phyloP scores from a whole-genome alignment of 2,329 filamentous ascomycete species.

The Aspergillus hiratsukae region DNA sequence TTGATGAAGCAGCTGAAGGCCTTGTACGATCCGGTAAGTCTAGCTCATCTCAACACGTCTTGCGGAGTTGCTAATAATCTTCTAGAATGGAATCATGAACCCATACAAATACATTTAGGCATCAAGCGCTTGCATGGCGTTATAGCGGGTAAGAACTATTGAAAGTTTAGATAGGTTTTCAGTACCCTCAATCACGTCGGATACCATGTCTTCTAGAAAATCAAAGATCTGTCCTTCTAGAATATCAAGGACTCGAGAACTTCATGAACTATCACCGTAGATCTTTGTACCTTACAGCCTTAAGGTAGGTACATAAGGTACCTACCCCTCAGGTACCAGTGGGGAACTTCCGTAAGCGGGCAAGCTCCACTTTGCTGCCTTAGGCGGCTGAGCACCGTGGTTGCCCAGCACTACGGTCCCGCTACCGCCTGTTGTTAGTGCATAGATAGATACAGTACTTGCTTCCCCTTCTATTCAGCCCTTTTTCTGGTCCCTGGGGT shows the following conservation, averaged over 20 bases:
- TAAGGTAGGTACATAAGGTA: too few relatives aligned
- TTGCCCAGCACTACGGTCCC: slow-evolving; percentile 26
- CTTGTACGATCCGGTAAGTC: slow-evolving; percentile 84
- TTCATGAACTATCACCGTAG: background rate
- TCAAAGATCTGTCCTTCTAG: background rate
- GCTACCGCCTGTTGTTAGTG: too few relatives aligned
- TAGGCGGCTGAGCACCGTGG: slow-evolving; percentile 12
- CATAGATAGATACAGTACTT: background rate
- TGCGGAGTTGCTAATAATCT: slow-evolving; percentile 14
- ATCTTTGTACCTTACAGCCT: background rate
- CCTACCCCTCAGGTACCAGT: too few relatives aligned
- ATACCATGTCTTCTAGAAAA: background rate
- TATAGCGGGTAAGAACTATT: background rate
- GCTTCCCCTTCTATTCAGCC: slow-evolving; percentile 1
- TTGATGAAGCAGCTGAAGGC: slow-evolving; percentile 96
- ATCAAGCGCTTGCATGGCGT: background rate
- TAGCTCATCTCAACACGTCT: background rate
- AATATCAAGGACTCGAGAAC: background rate
- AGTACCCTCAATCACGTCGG: background rate
- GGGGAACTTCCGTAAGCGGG: background rate
- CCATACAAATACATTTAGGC: slow-evolving; percentile 85
- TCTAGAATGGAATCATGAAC: slow-evolving; percentile 95
- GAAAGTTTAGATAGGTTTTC: background rate
- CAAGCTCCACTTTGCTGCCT: background rate
- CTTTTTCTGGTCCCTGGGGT: background rate